Conservation (phyloP, 2,329 filamentous ascomycete species). For the Saccharata proteae region DNA sequence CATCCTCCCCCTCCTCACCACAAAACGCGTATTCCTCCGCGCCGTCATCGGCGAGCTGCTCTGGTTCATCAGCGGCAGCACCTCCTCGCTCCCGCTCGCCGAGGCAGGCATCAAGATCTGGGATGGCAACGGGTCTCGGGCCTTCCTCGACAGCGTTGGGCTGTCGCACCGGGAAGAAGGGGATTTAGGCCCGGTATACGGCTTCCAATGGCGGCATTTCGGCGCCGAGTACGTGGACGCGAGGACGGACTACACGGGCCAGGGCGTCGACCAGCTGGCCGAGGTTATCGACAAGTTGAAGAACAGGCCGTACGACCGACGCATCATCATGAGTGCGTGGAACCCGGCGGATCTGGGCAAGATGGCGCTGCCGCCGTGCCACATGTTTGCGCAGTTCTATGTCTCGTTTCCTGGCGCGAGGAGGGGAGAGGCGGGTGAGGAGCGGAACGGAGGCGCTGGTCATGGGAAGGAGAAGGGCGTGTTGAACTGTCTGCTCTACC, state of each 20-base stretch:
- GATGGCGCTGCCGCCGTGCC: slow-evolving; percentile 89
- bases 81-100: slow-evolving; percentile 64
- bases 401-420: slow-evolving; percentile 53
- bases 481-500: slow-evolving; percentile 81
- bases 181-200: slow-evolving; percentile 90
- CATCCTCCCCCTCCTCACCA: slow-evolving; percentile 85
- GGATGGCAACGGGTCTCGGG: slow-evolving; percentile 91
- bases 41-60: slow-evolving; percentile 87
- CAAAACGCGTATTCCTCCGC: slow-evolving; percentile 87
- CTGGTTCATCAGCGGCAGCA: slow-evolving; percentile 85
- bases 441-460: slow-evolving; percentile 9
- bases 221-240: slow-evolving; percentile 78
- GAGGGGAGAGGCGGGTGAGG: slow-evolving; percentile 16
- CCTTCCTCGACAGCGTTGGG: slow-evolving; percentile 77
- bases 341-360: slow-evolving; percentile 74
- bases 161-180: slow-evolving; percentile 71
- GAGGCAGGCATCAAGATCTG: slow-evolving; percentile 87
- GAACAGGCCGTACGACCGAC: slow-evolving; percentile 72
- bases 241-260: slow-evolving; percentile 67
- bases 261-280: slow-evolving; percentile 87
- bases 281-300: slow-evolving; percentile 81
- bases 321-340: slow-evolving; percentile 89
- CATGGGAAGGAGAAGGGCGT: slow-evolving; percentile 43
- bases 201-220: slow-evolving; percentile 98
- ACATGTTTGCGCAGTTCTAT: slow-evolving; percentile 97